Base-by-base conservation (phyloP, 2,329 filamentous ascomycete species). In the Elsinoe perseae region DNA sequence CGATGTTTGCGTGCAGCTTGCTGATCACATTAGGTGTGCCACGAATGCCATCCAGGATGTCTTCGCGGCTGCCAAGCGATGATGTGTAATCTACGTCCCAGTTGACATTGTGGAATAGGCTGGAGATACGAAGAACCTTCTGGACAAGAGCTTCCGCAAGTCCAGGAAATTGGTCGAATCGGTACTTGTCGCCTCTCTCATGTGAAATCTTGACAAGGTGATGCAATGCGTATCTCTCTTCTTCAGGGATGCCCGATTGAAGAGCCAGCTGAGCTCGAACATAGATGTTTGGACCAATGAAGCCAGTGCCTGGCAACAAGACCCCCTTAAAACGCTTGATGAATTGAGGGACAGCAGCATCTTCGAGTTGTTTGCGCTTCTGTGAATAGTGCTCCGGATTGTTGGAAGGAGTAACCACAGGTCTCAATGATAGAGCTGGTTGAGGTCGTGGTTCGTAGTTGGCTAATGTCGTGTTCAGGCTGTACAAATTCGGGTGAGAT, bases 121-220 rank as follows among this genome's bases (percentile, higher is more conserved):
- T 80, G 56, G 86, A 86, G 38, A 95, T 80, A 60, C 91, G 83
- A 50, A 96, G 76, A 1, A 87, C 84, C 66, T 95, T 95, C 59
- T 90, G 86, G 56, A 95, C 83, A 8, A 98, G 78, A 2, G 88
- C 87, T 70, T 97, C 93, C 0, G 89, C 89, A 25, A 98, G 78
- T 8, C 89, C 85, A 1, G 88, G 86, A 63, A 96, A 97, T 4
- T 89, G 87, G 64, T 95, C 90, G 62, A 97, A 96, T 59, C 89
- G 87, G 72, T 95, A 96, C 70, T 95, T 95, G 68, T 97, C 93
- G 44, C 92, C 92, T 42, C 91, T 82, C 70, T 97, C 91, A 66
- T 86, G 93, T 0, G 91, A 96, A 25, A 97, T 96, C 68, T 95
- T 95, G 58, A 97, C 90, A 3, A 97, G 75, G 65, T 97, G 92